These are phyloP conservation scores for Chaetomiaceae sp. DNA, from an alignment of 2,329 filamentous ascomycete genomes.

Conservation along the genomic window DNA sequence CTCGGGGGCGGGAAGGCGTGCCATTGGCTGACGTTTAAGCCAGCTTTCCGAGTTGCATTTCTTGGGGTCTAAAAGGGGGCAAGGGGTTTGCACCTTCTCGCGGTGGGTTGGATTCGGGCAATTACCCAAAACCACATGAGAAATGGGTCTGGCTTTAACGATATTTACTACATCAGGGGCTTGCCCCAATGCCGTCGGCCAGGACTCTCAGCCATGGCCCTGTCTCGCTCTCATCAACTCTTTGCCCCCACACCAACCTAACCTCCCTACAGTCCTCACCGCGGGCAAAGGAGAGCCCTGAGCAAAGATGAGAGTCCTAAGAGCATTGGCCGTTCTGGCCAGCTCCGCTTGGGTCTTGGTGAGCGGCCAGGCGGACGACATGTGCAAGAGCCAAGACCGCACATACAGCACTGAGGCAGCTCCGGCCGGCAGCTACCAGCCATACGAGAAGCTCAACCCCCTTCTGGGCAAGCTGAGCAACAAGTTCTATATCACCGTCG, in stretches of 20 bases:
- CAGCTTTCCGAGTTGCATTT: slow-evolving; percentile 11
- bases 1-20: not conserved
- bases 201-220: not conserved
- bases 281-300: not conserved
- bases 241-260: not conserved
- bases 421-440: slow-evolving; percentile 15
- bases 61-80: not conserved
- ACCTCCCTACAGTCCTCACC: not conserved
- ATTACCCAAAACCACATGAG: not conserved
- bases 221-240: too few relatives aligned
- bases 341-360: slow-evolving; percentile 11
- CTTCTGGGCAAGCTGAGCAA: slow-evolving; percentile 5
- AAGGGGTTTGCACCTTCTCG: not conserved
- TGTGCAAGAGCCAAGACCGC: slow-evolving; percentile 15
- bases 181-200: not conserved
- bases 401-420: slow-evolving; percentile 18
- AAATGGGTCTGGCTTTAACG: not conserved
- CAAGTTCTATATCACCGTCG: slow-evolving; percentile 32
- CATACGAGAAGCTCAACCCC: slow-evolving; percentile 16
- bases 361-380: slow-evolving; percentile 7
- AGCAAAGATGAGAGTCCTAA: slow-evolving; percentile 9
- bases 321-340: slow-evolving; percentile 14
- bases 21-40: not conserved
- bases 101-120: slow-evolving; percentile 3
- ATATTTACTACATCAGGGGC: slow-evolving; percentile 3